Base-by-base conservation (phyloP, 441 rosid genomes). In the Brassica balearica region DNA sequence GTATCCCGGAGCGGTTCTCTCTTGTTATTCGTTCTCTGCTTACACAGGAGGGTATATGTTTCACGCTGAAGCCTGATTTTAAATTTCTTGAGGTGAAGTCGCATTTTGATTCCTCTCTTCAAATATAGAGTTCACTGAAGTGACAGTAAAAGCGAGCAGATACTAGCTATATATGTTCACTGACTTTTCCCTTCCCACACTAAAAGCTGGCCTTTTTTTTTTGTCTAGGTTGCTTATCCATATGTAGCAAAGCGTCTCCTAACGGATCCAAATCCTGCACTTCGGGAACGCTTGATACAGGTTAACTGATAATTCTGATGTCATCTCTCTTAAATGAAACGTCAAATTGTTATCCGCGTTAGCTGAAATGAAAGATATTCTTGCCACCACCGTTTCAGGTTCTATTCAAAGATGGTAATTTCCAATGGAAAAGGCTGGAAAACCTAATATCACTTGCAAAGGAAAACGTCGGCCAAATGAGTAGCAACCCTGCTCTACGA, bases 31-130 rank as follows among this genome's bases (percentile, higher is more conserved):
- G 97, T 60, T 92, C 99, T 77, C 81, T 95, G 75, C 84, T 92
- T 84, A 95, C 97, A 3, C 97, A 92, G 85, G 99, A 95, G 81
- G 98, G 99, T 62, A 92, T 92, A 79, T 95, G 99, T 85, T 89
- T 92, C 84, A 92, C 91, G 15, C 81, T 95, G 85, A 68, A 92
- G 88, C 99, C 93, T 71, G 97, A 91, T 79, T 95, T 95, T 85
- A 95, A 95, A 87, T 95, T 92, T 88, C 97, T 91, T 29, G 97
- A 95, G 99, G 99, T 91, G 81, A 82, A 76, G 66, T 65, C 43
- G 53, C 17, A 8, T 68, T 80, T 58, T 77, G 27, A 29, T 66
- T 55, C 8, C 53, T 34, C 23, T 65, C n/a, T 62, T 62, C 34
- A 70, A 11, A 6, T 15, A 41, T 64, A 56, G 9, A 56, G 12